phyloP scores from a whole-genome alignment of 78 protist genomes.

The Dictyostelium firmibasis region DNA sequence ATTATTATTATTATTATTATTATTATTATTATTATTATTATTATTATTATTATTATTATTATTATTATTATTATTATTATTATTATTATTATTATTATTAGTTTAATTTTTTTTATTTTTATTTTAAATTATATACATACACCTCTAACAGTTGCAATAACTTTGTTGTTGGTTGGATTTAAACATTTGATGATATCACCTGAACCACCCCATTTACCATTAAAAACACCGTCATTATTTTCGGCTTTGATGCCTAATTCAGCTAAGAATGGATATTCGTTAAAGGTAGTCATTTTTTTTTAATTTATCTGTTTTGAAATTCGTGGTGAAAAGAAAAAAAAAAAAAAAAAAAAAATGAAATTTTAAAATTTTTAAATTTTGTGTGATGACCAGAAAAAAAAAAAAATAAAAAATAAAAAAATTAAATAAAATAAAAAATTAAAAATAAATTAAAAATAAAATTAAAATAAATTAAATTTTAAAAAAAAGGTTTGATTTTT shows the following conservation, averaged over 20 bases:
- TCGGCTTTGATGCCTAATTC: conserved; percentile 74
- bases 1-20: too few relatives aligned
- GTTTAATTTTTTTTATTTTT: background rate
- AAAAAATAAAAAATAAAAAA: too few relatives aligned
- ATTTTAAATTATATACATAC: conserved; percentile 20
- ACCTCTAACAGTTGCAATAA: conserved; percentile 79
- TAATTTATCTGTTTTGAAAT: background rate
- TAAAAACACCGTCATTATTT: conserved; percentile 72
- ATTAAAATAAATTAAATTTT: background rate
- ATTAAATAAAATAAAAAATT: too few relatives aligned
- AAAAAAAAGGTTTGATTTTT: background rate
- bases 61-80: background rate
- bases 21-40: background rate
- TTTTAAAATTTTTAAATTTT: too few relatives aligned
- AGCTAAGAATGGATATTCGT: conserved; percentile 75
- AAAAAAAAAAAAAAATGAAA: background rate
- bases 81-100: background rate
- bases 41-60: background rate
- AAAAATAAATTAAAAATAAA: too few relatives aligned
- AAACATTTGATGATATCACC: conserved; percentile 69
- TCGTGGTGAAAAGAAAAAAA: background rate
- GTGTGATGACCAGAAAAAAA: background rate
- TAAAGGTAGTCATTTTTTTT: conserved; percentile 14
- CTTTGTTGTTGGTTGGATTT: conserved; percentile 76
- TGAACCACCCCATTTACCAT: conserved; percentile 81